Conservation (phyloP, 176 grass and related monocot genomes). For the Avena eriantha region DNA sequence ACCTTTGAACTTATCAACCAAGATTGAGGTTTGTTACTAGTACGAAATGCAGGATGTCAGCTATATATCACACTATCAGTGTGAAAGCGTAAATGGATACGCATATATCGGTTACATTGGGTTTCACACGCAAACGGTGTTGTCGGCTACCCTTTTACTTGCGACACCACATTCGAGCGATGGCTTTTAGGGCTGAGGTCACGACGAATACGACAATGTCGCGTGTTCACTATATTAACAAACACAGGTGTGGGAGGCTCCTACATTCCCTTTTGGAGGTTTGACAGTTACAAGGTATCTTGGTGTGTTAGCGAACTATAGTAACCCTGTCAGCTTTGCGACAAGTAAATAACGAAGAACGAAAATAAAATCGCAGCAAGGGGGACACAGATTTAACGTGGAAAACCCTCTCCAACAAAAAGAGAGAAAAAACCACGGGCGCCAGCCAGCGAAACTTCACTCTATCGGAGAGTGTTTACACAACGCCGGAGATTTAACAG, state of each 20-base stretch:
- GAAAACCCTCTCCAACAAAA: too few species aligned
- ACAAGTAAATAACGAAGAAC: too few species aligned
- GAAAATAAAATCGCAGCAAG: too few species aligned
- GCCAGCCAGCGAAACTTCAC: too few species aligned
- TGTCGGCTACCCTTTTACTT: background rate
- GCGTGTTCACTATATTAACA: background rate
- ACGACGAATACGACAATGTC: background rate
- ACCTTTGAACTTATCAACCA: background rate
- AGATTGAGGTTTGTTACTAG: background rate
- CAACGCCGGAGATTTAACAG: too few species aligned
- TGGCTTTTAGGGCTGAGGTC: background rate
- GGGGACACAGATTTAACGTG: too few species aligned
- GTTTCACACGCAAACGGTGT: background rate
- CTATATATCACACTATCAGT: background rate
- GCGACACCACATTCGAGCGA: background rate
- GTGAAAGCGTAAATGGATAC: background rate
- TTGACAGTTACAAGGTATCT: background rate
- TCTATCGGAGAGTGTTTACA: too few species aligned
- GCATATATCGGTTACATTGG: background rate
- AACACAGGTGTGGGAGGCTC: background rate
- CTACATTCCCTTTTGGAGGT: background rate
- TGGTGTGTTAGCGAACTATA: background rate
- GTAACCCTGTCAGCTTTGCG: too few species aligned
- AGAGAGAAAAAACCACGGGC: too few species aligned
- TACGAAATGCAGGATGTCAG: background rate